Percentiles rank a stretch among this genome's conserved stretches.
Evolutionary conservation across 2,329 filamentous ascomycete genomes (phyloP).

Genomic region (Aureobasidium namibiae): DNA sequence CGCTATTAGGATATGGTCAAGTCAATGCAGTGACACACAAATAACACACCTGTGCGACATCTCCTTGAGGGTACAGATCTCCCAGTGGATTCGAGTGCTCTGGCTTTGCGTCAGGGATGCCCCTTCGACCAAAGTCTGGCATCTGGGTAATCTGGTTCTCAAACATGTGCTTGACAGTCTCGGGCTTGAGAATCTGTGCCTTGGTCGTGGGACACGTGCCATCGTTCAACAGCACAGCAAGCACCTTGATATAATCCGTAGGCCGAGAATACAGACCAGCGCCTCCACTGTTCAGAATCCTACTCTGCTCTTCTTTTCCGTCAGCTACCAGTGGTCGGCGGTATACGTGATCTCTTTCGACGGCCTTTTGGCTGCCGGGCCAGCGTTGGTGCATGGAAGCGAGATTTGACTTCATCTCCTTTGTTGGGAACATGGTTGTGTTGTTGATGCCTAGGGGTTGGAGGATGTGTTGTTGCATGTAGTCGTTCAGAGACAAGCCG

Average conservation of each 20-base stretch:
- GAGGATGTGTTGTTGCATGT: conserved; percentile 40
- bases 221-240: conserved; percentile 56
- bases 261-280: conserved; percentile 53
- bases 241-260: conserved; percentile 52
- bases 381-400: conserved; percentile 50
- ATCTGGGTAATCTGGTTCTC: conserved; percentile 42
- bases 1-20: not conserved
- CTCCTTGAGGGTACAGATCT: conserved; percentile 39
- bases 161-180: conserved; percentile 57
- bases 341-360: conserved; percentile 43
- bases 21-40: not conserved
- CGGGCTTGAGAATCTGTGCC: conserved; percentile 44
- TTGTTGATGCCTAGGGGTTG: conserved; percentile 39
- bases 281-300: conserved; percentile 52
- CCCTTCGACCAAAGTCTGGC: conserved; percentile 27
- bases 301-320: conserved; percentile 35
- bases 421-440: conserved; percentile 50
- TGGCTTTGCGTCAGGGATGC: conserved; percentile 26
- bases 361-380: conserved; percentile 28
- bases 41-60: conserved; percentile 1
- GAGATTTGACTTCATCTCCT: conserved; percentile 46
- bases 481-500: conserved; percentile 35
- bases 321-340: conserved; percentile 39
- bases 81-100: conserved; percentile 29
- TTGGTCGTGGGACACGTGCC: conserved; percentile 52